These are phyloP conservation scores for Podospora appendiculata DNA, from an alignment of 495 filamentous ascomycete species.

Conservation along the genomic window DNA sequence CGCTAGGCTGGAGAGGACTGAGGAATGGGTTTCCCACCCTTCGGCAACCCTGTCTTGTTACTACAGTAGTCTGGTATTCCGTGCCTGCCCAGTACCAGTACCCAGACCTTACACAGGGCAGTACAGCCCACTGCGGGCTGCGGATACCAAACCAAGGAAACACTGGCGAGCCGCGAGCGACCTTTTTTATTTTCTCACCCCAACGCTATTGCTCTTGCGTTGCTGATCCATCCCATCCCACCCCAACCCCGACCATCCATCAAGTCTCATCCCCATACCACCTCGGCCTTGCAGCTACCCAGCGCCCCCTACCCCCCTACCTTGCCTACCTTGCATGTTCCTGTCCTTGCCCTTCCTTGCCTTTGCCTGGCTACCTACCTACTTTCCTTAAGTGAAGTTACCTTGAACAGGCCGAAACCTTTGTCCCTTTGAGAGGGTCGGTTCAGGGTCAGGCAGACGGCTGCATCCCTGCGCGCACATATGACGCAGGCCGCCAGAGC, in stretches of 20 bases:
- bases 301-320: not conserved
- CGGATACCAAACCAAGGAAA: too few species aligned
- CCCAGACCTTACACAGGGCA: too few species aligned
- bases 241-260: conserved; percentile 2
- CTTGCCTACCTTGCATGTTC: conserved; percentile 15
- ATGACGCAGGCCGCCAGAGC: conserved; percentile 25
- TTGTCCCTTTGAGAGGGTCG: not conserved
- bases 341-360: not conserved
- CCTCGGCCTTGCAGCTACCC: conserved; percentile 17
- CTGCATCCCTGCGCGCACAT: conserved; percentile 24
- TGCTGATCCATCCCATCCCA: conserved; percentile 6
- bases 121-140: too few species aligned
- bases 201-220: conserved; percentile 5
- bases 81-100: too few species aligned
- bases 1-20: not conserved
- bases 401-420: not conserved
- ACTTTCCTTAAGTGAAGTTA: not conserved
- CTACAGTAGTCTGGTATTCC: too few species aligned
- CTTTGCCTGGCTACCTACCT: not conserved
- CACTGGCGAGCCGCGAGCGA: not conserved
- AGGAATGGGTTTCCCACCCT: conserved; percentile 12
- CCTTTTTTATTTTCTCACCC: conserved; percentile 5
- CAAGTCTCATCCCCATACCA: conserved; percentile 9
- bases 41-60: not conserved
- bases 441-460: conserved; percentile 20